Base-by-base conservation (phyloP, 106 monocot genomes). In the Dendrobium officinale region DNA sequence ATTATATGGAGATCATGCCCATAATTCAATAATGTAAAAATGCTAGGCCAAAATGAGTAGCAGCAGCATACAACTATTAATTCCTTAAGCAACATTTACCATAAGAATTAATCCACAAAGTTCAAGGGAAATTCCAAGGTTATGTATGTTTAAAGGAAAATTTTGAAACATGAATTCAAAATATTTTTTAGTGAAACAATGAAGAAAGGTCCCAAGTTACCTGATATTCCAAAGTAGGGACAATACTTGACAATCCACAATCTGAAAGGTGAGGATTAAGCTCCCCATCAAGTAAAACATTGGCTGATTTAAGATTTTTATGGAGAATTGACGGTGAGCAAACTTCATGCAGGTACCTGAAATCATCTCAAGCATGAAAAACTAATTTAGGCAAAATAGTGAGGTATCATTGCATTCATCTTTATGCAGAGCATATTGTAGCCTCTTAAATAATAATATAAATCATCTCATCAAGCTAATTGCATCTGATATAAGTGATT, bases 331-430 rank as follows among this genome's bases (percentile, higher is more conserved):
- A 84, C n/a, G 96, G 94, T n/a, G 89, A 91, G 58, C 94, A 97
- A 19, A 92, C 86, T 75, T 92, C 96, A 79, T 97, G 96, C 74
- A 97, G 83, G 79, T 92, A 97, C 87, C 96, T 97, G 83, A 76
- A 91, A 79, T 76, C 24, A 48, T 48, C 48, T 76, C 22, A 43
- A 78, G 8, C 26, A 78, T 41, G 16, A 29, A 17, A 78, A 77
- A 42, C 27, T 77, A n/a, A 49, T 41, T 42, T 76, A 77, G 33
- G 37, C 2, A 13, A 37, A 15, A 33, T 31, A 67, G 70, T 70
- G 27, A 70, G 64, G 37, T 61, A 70, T 15, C 33, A 70, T 31
- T 70, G 33, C 70, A 70, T 70, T 61, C 22, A 61, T 22, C 22
- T 61, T 61, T 61, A 61, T 61, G 61, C 61, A n/a, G 22, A 6